These are phyloP conservation scores for Haematococcus sp. DNA, from an alignment of 139 green algal species.

Conservation along the genomic window DNA sequence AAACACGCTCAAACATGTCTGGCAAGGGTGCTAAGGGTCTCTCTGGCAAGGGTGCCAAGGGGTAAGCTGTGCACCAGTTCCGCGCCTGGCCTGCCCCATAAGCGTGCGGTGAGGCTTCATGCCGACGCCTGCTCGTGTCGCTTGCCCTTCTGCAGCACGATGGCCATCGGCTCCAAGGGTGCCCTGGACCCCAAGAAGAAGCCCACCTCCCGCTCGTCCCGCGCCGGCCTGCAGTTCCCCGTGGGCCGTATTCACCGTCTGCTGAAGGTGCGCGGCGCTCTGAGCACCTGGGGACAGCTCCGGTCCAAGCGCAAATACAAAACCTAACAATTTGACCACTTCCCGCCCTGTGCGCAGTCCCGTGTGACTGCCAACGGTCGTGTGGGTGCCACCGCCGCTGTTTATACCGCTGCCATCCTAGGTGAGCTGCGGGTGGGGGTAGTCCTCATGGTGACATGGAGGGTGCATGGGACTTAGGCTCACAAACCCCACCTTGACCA, in stretches of 20 bases:
- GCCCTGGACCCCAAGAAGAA: constrained; percentile 63
- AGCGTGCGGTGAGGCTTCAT: not conserved
- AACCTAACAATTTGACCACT: constrained; percentile 1
- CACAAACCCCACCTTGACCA: not conserved
- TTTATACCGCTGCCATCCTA: constrained; percentile 97
- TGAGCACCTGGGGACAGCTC: not conserved
- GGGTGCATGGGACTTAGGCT: not conserved
- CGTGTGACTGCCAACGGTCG: constrained; percentile 92
- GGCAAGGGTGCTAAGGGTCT: constrained; percentile 91
- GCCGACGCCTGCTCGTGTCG: not conserved
- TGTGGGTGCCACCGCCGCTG: constrained; percentile 95
- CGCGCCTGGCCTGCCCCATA: not conserved
- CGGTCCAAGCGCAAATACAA: not conserved
- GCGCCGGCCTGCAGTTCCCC: constrained; percentile 94
- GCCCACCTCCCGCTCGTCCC: constrained; percentile 81
- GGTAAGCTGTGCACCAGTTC: constrained; percentile 14
- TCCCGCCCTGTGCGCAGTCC: constrained; percentile 38
- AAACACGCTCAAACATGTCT: constrained; percentile 51
- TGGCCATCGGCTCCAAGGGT: constrained; percentile 70
- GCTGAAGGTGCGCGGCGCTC: constrained; percentile 77
- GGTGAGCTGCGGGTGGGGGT: constrained; percentile 49
- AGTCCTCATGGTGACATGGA: not conserved
- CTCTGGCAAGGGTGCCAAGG: constrained; percentile 91
- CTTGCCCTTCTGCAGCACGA: constrained; percentile 43
- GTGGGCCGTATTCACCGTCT: constrained; percentile 97